Percentiles rank a stretch among this genome's conserved stretches.
phyloP scores from a whole-genome alignment of 2,329 filamentous ascomycete species.

The Bertia moriformis region DNA sequence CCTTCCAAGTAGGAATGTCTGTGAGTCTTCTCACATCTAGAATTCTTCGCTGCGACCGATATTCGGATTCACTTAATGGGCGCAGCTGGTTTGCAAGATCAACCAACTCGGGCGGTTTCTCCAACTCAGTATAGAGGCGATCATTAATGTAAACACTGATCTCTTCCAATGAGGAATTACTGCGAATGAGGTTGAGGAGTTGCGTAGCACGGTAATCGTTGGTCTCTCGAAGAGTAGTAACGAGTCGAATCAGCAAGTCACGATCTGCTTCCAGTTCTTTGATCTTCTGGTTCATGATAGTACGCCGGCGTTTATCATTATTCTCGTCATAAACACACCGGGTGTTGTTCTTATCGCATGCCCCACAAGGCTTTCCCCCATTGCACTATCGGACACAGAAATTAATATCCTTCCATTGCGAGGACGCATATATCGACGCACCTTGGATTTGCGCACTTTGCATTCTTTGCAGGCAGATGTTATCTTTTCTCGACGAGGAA shows the following conservation, averaged over 20 bases:
- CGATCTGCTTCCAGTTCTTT: not conserved
- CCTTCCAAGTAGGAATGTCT: conserved; percentile 8
- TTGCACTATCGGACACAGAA: not conserved
- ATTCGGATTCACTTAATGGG: too few relatives aligned
- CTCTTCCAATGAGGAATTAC: conserved; percentile 9
- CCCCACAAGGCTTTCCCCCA: not conserved
- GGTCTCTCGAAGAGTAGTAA: conserved; percentile 6
- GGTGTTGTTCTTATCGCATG: not conserved
- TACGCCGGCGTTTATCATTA: not conserved
- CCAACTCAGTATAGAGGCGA: conserved; percentile 5
- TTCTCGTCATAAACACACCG: not conserved
- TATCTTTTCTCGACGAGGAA: too few relatives aligned
- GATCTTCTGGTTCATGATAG: conserved; percentile 4
- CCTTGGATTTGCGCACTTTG: not conserved
- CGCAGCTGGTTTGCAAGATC: not conserved
- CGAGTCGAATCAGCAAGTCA: not conserved
- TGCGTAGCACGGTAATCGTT: conserved; percentile 7
- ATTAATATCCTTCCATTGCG: not conserved
- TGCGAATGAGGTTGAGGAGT: conserved; percentile 11
- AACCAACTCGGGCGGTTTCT: not conserved
- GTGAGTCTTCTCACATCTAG: too few relatives aligned
- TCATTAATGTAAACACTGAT: conserved; percentile 7
- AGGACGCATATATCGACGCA: too few relatives aligned
- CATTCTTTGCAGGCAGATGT: too few relatives aligned
- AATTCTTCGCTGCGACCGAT: too few relatives aligned